These are phyloP conservation scores for Ophiosphaerella herpotricha DNA, from an alignment of 2,329 filamentous ascomycete genomes.

Conservation along the genomic window DNA sequence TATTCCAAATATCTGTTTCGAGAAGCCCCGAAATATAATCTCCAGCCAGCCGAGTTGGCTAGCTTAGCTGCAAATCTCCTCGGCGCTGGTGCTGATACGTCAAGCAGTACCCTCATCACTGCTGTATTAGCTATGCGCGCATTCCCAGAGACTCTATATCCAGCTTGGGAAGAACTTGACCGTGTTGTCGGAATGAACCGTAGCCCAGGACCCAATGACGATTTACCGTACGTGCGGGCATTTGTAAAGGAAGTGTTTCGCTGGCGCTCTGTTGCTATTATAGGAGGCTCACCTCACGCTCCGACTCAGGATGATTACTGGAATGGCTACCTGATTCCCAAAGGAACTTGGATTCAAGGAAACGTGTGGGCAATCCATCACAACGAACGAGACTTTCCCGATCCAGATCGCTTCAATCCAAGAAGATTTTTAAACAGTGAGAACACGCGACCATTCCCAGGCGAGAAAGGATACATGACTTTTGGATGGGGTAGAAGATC, in stretches of 20 bases:
- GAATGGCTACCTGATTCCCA: slow-evolving; percentile 56
- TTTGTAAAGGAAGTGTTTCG: slow-evolving; percentile 45
- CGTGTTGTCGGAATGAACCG: slow-evolving; percentile 37
- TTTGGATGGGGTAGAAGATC: slow-evolving; percentile 62
- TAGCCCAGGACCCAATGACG: slow-evolving; percentile 38
- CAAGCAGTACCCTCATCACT: slow-evolving; percentile 38
- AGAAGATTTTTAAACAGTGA: slow-evolving; percentile 23
- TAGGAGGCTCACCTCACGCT: slow-evolving; percentile 55
- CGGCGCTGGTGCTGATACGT: slow-evolving; percentile 41
- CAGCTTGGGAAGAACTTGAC: slow-evolving; percentile 42
- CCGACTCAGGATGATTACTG: slow-evolving; percentile 56
- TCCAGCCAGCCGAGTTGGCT: slow-evolving; percentile 36
- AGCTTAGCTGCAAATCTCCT: slow-evolving; percentile 38
- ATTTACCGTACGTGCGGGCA: slow-evolving; percentile 48
- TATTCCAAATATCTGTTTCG: slow-evolving; percentile 47
- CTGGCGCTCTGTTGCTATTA: slow-evolving; percentile 48
- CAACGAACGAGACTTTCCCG: slow-evolving; percentile 44
- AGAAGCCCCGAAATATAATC: slow-evolving; percentile 32
- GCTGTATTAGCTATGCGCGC: slow-evolving; percentile 40
- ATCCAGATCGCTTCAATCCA: slow-evolving; percentile 46
- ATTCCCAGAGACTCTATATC: slow-evolving; percentile 34
- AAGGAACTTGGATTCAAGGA: slow-evolving; percentile 43
- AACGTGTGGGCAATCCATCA: slow-evolving; percentile 51
- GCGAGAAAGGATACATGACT: slow-evolving; percentile 56
- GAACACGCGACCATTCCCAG: slow-evolving; percentile 35